These are phyloP conservation scores for Dichomitus squalens DNA, from an alignment of 1,284 basidiomycete species.

Conservation along the genomic window DNA sequence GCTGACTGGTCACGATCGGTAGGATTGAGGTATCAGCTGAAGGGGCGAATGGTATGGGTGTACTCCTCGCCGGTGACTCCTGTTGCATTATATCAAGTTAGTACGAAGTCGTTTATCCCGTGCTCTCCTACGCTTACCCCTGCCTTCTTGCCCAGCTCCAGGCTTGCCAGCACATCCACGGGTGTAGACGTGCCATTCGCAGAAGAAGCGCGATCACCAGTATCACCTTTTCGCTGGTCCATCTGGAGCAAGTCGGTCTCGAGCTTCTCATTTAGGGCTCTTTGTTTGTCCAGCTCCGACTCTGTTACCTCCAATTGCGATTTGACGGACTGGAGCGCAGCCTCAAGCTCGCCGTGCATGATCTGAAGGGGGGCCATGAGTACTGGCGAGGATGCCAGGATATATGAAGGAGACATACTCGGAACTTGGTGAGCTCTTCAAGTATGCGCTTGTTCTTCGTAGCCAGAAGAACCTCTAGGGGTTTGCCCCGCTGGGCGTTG, in stretches of 20 bases:
- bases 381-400: conserved; percentile 1
- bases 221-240: conserved; percentile 53
- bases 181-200: conserved; percentile 19
- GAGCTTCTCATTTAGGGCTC: conserved; percentile 81
- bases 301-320: conserved; percentile 62
- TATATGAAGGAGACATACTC: conserved; percentile 49
- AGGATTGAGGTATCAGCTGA: conserved; percentile 89
- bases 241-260: conserved; percentile 90
- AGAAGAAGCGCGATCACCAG: conserved; percentile 23
- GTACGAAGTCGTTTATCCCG: not conserved
- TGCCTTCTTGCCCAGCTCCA: conserved; percentile 71
- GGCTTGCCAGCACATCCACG: conserved; percentile 58
- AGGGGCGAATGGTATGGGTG: conserved; percentile 69
- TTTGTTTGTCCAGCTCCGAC: conserved; percentile 77
- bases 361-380: conserved; percentile 50
- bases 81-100: conserved; percentile 19
- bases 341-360: conserved; percentile 78
- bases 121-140: conserved; percentile 13
- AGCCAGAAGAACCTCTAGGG: conserved; percentile 88
- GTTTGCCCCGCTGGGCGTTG: conserved; percentile 74
- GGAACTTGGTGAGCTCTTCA: conserved; percentile 90
- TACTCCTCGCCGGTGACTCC: conserved; percentile 50
- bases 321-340: conserved; percentile 60
- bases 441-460: conserved; percentile 94
- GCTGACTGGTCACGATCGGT: conserved; percentile 95